Evolutionary conservation across 345 rosid genomes (phyloP).

Genomic region (Acer campestre): DNA sequence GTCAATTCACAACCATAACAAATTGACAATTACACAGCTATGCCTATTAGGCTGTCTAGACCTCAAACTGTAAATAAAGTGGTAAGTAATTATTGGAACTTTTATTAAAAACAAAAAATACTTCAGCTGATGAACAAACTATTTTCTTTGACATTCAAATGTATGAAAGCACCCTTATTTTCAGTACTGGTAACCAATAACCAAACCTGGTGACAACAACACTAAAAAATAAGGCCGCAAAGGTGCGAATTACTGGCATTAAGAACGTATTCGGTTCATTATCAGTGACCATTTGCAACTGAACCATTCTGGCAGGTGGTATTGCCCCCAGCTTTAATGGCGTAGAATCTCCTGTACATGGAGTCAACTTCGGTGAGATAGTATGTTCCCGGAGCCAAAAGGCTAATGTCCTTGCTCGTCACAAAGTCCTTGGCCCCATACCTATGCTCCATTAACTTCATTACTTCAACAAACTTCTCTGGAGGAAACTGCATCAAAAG

Average conservation of each 20-base stretch:
- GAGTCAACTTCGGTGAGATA: constrained; percentile 93
- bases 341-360: constrained; percentile 90
- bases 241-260: not conserved
- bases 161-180: constrained; percentile 15
- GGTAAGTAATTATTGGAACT: not conserved
- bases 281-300: constrained; percentile 71
- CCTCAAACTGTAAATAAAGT: too few relatives aligned
- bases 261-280: not conserved
- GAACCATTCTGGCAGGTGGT: constrained; percentile 46
- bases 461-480: constrained; percentile 77
- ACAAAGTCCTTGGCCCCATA: constrained; percentile 97
- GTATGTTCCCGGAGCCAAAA: constrained; percentile 86
- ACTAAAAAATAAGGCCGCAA: not conserved
- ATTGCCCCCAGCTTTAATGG: constrained; percentile 48
- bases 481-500: constrained; percentile 59
- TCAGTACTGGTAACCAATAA: constrained; percentile 9
- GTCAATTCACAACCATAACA: too few relatives aligned
- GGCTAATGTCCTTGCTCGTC: constrained; percentile 86
- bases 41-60: too few relatives aligned
- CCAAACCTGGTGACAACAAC: not conserved
- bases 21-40: too few relatives aligned
- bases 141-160: constrained; percentile 23
- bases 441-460: constrained; percentile 97
- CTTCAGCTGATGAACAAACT: constrained; percentile 15
- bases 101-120: constrained; percentile 26